Evolutionary conservation across 2,329 filamentous ascomycete species (phyloP).

Genomic region (Aspergillus arachidicola): DNA sequence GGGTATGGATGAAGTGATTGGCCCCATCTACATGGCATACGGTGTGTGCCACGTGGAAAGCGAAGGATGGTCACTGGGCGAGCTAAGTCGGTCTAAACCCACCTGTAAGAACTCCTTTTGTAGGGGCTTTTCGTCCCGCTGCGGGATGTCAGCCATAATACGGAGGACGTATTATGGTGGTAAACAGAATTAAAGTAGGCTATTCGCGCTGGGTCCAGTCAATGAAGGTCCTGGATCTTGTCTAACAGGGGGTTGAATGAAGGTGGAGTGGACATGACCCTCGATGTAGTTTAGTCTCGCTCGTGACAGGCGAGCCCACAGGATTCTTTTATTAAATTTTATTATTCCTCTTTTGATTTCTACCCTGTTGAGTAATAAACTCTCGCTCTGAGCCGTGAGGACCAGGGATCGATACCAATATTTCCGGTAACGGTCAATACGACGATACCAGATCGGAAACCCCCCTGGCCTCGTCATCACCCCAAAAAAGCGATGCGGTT

Average conservation of each 20-base stretch:
- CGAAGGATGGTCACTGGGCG: background rate
- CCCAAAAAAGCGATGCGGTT: too few relatives aligned
- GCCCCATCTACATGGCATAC: background rate
- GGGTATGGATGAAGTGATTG: background rate
- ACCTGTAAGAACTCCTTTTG: slow-evolving; percentile 4
- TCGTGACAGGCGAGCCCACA: background rate
- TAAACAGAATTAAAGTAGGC: background rate
- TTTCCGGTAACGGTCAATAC: background rate
- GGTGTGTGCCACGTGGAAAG: slow-evolving; percentile 1
- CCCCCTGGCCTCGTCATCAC: too few relatives aligned
- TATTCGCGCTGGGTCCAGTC: background rate
- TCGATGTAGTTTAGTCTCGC: background rate
- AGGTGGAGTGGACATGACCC: background rate
- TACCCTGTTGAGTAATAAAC: background rate
- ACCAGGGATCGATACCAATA: background rate
- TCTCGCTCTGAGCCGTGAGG: background rate
- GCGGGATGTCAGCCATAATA: background rate
- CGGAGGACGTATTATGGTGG: background rate
- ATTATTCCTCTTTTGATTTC: background rate
- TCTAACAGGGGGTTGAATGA: background rate
- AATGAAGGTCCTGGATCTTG: background rate
- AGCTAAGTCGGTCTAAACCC: background rate
- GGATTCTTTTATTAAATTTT: background rate
- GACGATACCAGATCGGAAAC: too few relatives aligned
- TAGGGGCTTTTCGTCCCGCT: slow-evolving; percentile 1